These are phyloP conservation scores for Yamagishiella unicocca DNA, from an alignment of 139 green algal genomes.

Conservation along the genomic window DNA sequence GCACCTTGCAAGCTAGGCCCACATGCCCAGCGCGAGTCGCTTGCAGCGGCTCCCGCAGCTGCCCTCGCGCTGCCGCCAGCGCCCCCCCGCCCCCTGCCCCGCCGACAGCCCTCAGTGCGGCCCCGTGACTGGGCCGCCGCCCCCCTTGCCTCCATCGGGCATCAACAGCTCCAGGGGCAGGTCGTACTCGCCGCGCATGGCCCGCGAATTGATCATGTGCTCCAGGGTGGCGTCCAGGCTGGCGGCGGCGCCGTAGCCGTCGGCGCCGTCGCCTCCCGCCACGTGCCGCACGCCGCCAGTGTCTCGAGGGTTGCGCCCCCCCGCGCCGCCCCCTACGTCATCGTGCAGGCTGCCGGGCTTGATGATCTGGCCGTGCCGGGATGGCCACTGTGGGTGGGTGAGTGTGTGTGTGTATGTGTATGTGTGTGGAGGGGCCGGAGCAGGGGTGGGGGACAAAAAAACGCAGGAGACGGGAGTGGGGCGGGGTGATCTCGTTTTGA, in stretches of 20 bases:
- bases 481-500: no score
- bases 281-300: not conserved
- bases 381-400: not conserved
- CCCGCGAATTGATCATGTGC: conserved; percentile 3
- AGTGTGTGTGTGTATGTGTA: no score
- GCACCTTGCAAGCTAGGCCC: no score
- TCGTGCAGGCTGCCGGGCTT: conserved; percentile 19
- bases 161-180: conserved; percentile 23
- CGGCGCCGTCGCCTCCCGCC: not conserved
- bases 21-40: no score
- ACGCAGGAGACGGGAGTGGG: no score
- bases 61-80: no score
- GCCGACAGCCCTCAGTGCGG: conserved; percentile 1
- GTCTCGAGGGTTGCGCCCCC: not conserved
- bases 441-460: no score
- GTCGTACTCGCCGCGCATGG: conserved; percentile 29
- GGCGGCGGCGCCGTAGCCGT: not conserved
- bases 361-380: not conserved
- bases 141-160: not conserved
- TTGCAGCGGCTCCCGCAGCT: no score
- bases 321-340: not conserved
- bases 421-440: no score
- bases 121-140: not conserved
- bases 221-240: conserved; percentile 12
- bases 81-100: no score